These are phyloP conservation scores for Aspergillus pseudonomiae DNA, from an alignment of 2,329 filamentous ascomycete species.

Conservation along the genomic window DNA sequence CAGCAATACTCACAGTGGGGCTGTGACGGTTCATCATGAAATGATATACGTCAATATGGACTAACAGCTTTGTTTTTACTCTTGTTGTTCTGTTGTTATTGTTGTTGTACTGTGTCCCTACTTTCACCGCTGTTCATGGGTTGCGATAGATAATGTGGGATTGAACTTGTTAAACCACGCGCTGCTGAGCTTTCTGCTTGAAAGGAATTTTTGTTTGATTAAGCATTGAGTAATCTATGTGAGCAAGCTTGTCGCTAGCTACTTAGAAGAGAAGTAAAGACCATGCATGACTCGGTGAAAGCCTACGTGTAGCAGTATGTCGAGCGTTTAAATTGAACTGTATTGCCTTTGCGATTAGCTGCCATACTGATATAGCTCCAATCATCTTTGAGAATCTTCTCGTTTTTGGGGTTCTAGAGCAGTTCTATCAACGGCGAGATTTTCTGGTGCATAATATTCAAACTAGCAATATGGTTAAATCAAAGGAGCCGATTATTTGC, in stretches of 20 bases:
- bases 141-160: background rate
- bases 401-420: too few relatives aligned
- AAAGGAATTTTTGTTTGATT: background rate
- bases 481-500: too few relatives aligned
- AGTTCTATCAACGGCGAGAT: too few relatives aligned
- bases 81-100: background rate
- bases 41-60: background rate
- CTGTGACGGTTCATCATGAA: background rate
- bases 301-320: background rate
- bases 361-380: too few relatives aligned
- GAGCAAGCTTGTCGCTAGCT: background rate
- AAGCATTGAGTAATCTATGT: background rate
- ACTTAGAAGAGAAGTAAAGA: background rate
- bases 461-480: too few relatives aligned
- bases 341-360: background rate
- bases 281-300: background rate
- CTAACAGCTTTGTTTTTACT: background rate
- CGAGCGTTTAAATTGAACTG: background rate
- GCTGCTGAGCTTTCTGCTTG: background rate
- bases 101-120: background rate
- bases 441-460: too few relatives aligned
- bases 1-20: constrained; percentile 1
- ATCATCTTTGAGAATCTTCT: too few relatives aligned
- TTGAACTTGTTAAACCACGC: background rate
- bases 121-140: background rate